Percentiles rank a stretch among this genome's conserved stretches.
Conservation (phyloP, 805 yeast species). For the Candida succiphila region DNA sequence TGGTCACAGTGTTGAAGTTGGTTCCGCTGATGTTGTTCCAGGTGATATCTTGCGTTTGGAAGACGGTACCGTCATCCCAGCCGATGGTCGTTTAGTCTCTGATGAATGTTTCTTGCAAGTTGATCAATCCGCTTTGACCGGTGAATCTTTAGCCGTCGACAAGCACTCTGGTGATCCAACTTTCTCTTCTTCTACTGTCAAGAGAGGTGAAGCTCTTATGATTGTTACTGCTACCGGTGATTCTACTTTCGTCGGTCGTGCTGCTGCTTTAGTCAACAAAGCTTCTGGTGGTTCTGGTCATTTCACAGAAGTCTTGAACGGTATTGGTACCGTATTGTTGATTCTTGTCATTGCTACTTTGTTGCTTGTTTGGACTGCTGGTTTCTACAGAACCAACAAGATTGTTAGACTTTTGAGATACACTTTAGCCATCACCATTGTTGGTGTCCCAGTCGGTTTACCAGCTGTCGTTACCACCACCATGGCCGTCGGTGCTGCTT, state of each 20-base stretch:
- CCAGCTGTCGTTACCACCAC: conserved; percentile 98
- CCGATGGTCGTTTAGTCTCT: conserved; percentile 84
- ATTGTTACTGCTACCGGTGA: conserved; percentile 93
- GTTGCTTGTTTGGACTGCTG: conserved; percentile 84
- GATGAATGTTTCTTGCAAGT: conserved; percentile 82
- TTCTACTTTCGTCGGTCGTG: conserved; percentile 92
- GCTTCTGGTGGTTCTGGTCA: conserved; percentile 92
- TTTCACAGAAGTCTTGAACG: conserved; percentile 94
- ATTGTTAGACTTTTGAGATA: conserved; percentile 84
- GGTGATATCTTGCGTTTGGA: conserved; percentile 91
- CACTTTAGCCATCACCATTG: conserved; percentile 91
- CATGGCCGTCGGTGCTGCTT: conserved; percentile 99
- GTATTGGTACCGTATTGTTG: conserved; percentile 89
- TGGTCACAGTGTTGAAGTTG: conserved; percentile 66
- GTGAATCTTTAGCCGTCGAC: conserved; percentile 95
- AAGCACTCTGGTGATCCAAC: conserved; percentile 79
- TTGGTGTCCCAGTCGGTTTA: conserved; percentile 98
- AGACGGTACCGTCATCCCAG: conserved; percentile 88
- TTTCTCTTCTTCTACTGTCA: conserved; percentile 90
- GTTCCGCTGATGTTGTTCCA: conserved; percentile 82
- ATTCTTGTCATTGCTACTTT: conserved; percentile 83
- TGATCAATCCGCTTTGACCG: conserved; percentile 95
- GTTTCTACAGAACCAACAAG: conserved; percentile 85
- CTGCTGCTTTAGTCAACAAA: conserved; percentile 92
- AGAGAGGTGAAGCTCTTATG: conserved; percentile 94